A percentile compares a stretch with the other conserved stretches of the same genome.
Evolutionary conservation across 257 asterid genomes (phyloP).

Genomic region (Capsicum chinense): DNA sequence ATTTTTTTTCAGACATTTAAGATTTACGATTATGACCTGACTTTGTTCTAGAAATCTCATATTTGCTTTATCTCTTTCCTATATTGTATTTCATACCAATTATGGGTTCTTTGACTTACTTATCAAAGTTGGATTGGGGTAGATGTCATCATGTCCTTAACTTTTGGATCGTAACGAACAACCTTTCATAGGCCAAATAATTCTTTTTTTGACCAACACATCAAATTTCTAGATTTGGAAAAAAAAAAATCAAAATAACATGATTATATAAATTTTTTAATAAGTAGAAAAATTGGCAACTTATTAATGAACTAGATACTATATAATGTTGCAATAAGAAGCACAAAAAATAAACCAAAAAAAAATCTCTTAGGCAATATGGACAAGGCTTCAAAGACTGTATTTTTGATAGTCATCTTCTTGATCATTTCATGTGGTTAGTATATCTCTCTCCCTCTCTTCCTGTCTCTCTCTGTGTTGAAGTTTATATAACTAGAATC

Average conservation of each 20-base stretch:
- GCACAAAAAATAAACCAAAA: neutral
- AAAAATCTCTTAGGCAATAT: neutral
- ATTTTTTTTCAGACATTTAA: no score
- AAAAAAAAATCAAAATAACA: neutral
- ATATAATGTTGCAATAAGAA: neutral
- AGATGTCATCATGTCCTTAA: no score
- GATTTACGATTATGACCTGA: no score
- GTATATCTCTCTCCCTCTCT: neutral
- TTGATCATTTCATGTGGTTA: slow-evolving; percentile 7
- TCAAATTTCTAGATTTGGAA: neutral
- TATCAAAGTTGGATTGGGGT: no score
- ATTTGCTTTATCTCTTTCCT: no score
- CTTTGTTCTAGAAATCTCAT: no score
- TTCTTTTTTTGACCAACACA: neutral
- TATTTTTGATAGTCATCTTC: neutral
- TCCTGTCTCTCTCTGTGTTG: neutral
- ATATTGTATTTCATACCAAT: no score
- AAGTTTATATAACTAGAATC: neutral
- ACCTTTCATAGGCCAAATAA: neutral
- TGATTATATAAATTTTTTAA: neutral
- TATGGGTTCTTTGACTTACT: no score
- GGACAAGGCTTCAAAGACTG: neutral
- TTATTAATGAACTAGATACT: neutral
- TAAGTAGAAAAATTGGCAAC: neutral
- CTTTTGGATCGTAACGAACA: neutral